Evolutionary conservation across 1,284 basidiomycete species (phyloP).

Genomic region (Vanrija sp.): DNA sequence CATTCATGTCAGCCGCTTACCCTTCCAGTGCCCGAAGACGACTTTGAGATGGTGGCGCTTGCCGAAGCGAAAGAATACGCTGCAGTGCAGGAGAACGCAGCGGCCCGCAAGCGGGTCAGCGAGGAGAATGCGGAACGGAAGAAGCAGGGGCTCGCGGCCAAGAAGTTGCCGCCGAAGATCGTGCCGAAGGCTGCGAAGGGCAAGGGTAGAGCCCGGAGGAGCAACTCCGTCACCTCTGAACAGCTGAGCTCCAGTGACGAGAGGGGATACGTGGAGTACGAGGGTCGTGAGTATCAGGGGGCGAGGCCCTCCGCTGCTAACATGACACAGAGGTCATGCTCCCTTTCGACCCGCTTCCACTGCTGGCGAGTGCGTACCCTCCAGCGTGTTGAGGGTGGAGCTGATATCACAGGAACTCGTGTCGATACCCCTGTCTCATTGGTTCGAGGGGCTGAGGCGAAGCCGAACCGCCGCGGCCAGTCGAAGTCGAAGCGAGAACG

Average conservation of each 20-base stretch:
- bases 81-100: constrained; percentile 7
- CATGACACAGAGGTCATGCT: constrained; percentile 22
- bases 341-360: constrained; percentile 27
- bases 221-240: not conserved
- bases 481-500: not conserved
- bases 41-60: constrained; percentile 27
- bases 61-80: constrained; percentile 25
- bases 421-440: not conserved
- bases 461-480: not conserved
- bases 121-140: constrained; percentile 24
- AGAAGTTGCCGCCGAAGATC: constrained; percentile 15
- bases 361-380: constrained; percentile 19
- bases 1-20: not conserved
- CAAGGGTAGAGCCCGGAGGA: not conserved
- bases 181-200: constrained; percentile 11
- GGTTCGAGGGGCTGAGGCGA: not conserved
- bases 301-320: not conserved
- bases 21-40: constrained; percentile 24
- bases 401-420: not conserved
- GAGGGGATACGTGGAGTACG: constrained; percentile 24
- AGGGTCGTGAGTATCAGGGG: constrained; percentile 30
- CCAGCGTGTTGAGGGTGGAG: not conserved
- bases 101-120: constrained; percentile 13
- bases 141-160: constrained; percentile 11
- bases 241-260: not conserved